Conservation (phyloP, 305 asterid species). For the Plantago rigida region DNA sequence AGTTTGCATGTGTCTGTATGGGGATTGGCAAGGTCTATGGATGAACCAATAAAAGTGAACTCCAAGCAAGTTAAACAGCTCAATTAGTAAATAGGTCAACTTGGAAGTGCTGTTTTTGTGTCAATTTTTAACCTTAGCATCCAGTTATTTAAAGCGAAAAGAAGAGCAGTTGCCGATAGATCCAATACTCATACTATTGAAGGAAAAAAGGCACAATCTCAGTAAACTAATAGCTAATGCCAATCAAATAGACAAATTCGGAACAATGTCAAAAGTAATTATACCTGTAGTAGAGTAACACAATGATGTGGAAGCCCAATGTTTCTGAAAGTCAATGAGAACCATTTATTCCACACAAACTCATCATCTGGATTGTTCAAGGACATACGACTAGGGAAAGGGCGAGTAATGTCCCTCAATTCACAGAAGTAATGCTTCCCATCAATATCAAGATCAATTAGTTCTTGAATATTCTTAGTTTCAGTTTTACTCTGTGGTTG, state of each 20-base stretch:
- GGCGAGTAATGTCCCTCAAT: slow-evolving; percentile 81
- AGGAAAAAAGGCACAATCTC: not conserved
- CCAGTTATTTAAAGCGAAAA: not conserved
- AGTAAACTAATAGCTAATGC: slow-evolving; percentile 5
- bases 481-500: slow-evolving; percentile 83
- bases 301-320: slow-evolving; percentile 92
- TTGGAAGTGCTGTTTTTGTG: not conserved
- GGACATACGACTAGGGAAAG: slow-evolving; percentile 85
- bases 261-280: slow-evolving; percentile 38
- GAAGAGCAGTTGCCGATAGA: slow-evolving; percentile 6
- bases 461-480: slow-evolving; percentile 72
- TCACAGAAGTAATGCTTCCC: slow-evolving; percentile 94
- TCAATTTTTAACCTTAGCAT: slow-evolving; percentile 6
- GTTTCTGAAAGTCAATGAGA: slow-evolving; percentile 66
- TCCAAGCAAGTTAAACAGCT: not conserved
- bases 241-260: slow-evolving; percentile 20
- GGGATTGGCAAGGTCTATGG: slow-evolving; percentile 10
- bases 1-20: not conserved
- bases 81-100: not conserved
- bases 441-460: slow-evolving; percentile 85
- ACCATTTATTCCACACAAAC: slow-evolving; percentile 96
- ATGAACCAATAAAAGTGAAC: not conserved
- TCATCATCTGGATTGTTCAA: slow-evolving; percentile 77
- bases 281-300: slow-evolving; percentile 85
- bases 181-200: not conserved